Percentiles rank a stretch among this genome's conserved stretches.
Evolutionary conservation across 768 basidiomycete species (phyloP).

Genomic region (Melanogaster broomeanus): DNA sequence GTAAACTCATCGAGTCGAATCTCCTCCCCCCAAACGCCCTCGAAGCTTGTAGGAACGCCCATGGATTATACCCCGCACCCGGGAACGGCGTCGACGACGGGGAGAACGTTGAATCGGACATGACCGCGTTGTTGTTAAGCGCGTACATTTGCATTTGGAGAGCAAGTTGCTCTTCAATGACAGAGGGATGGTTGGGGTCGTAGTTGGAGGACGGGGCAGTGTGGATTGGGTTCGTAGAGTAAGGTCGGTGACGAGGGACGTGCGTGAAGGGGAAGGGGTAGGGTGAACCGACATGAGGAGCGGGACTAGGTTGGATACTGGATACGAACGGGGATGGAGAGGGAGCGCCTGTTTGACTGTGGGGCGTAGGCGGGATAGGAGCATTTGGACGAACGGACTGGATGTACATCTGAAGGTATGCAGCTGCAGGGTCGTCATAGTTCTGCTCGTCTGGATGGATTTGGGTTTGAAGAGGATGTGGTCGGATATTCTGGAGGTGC

Average conservation of each 20-base stretch:
- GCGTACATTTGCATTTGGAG: conserved; percentile 81
- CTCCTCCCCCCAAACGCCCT: conserved; percentile 45
- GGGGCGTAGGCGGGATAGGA: conserved; percentile 79
- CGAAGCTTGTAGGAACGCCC: conserved; percentile 68
- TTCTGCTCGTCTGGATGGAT: conserved; percentile 59
- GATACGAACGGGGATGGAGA: conserved; percentile 70
- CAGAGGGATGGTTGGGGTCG: conserved; percentile 45
- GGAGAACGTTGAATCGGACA: conserved; percentile 76
- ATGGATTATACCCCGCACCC: conserved; percentile 62
- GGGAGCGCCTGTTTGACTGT: conserved; percentile 71
- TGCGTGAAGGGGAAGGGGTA: conserved; percentile 80
- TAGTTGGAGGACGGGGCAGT: conserved; percentile 41
- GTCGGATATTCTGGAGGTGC: conserved; percentile 30
- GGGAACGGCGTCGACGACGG: conserved; percentile 77
- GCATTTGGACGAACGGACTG: conserved; percentile 68
- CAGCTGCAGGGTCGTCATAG: conserved; percentile 60
- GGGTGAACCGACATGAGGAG: conserved; percentile 67
- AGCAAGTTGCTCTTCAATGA: conserved; percentile 69
- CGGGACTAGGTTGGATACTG: conserved; percentile 53
- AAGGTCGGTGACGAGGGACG: conserved; percentile 55
- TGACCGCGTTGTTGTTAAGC: conserved; percentile 60
- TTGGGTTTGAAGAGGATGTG: conserved; percentile 40
- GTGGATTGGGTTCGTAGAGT: conserved; percentile 40
- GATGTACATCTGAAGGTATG: conserved; percentile 61
- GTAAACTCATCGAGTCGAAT: conserved; percentile 59